These are phyloP conservation scores for Apostasia shenzhenica DNA, from an alignment of 106 monocot genomes.

Conservation along the genomic window DNA sequence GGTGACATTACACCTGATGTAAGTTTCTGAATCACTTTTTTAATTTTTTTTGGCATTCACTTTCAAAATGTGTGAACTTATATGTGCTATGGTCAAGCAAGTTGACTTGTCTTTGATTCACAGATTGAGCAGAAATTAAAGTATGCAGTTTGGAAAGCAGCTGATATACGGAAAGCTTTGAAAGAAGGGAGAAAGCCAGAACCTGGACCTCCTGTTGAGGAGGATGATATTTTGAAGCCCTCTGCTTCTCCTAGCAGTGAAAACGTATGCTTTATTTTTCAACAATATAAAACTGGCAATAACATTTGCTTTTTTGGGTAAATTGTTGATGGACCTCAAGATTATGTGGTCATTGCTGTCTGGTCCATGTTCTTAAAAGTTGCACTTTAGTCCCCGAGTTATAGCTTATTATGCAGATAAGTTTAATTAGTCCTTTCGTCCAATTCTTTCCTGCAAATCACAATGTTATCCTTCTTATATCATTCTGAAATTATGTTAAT, in stretches of 20 bases:
- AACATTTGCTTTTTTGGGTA: not conserved
- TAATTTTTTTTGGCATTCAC: not conserved
- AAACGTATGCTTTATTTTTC: constrained; percentile 24
- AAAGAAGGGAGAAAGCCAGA: constrained; percentile 69
- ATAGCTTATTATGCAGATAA: too few species aligned
- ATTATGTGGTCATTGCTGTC: too few species aligned
- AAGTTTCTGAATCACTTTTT: constrained; percentile 17
- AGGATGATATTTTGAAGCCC: constrained; percentile 29
- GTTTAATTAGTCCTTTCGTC: too few species aligned
- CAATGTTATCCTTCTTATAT: too few species aligned
- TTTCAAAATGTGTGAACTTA: not conserved
- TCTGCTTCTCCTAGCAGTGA: constrained; percentile 20
- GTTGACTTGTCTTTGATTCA: constrained; percentile 1
- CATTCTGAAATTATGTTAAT: too few species aligned
- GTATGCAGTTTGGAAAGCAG: constrained; percentile 76
- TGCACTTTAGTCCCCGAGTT: too few species aligned
- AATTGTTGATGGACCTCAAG: too few species aligned
- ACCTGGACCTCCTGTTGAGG: constrained; percentile 70
- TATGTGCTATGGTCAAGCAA: not conserved
- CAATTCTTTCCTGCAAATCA: too few species aligned
- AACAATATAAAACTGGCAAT: not conserved
- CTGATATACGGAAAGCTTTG: constrained; percentile 70
- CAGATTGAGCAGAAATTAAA: constrained; percentile 79
- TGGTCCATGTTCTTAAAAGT: too few species aligned
- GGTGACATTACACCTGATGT: constrained; percentile 90